Conservation (phyloP, 2,329 filamentous ascomycete genomes). For the Rhinocladiella mackenziei region DNA sequence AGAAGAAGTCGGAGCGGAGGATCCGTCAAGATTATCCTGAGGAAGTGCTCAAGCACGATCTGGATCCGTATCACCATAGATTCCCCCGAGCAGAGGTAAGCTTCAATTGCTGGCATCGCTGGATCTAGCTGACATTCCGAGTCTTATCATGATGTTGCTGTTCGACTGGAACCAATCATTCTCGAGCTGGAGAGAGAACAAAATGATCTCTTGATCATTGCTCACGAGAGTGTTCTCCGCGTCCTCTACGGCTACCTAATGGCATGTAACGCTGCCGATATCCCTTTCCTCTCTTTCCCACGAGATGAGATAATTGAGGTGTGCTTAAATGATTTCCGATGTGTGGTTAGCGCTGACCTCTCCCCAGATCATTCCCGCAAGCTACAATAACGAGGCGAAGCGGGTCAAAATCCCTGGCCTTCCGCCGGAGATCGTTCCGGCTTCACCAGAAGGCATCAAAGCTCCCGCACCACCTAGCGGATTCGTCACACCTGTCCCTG, state of each 20-base stretch:
- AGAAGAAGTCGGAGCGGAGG: slow-evolving; percentile 79
- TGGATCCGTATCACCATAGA: slow-evolving; percentile 93
- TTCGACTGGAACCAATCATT: slow-evolving; percentile 95
- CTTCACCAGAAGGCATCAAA: slow-evolving; percentile 74
- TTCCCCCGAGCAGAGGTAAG: slow-evolving; percentile 87
- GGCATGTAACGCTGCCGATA: slow-evolving; percentile 94
- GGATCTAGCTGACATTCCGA: slow-evolving; percentile 38
- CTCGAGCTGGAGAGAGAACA: slow-evolving; percentile 94
- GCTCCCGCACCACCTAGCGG: slow-evolving; percentile 66
- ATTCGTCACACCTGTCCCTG: slow-evolving; percentile 42
- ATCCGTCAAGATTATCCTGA: slow-evolving; percentile 82
- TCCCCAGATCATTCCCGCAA: slow-evolving; percentile 78
- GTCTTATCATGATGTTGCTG: slow-evolving; percentile 98
- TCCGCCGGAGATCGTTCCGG: slow-evolving; percentile 63
- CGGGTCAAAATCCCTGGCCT: slow-evolving; percentile 77
- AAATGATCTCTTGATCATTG: slow-evolving; percentile 96
- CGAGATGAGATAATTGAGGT: slow-evolving; percentile 95
- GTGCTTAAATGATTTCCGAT: slow-evolving; percentile 28
- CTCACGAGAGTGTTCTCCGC: slow-evolving; percentile 93
- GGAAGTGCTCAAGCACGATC: slow-evolving; percentile 86
- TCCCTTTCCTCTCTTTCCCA: slow-evolving; percentile 87
- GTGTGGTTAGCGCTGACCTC: slow-evolving; percentile 3
- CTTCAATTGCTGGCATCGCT: background rate
- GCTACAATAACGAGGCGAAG: slow-evolving; percentile 94
- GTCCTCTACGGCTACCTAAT: slow-evolving; percentile 97